phyloP scores from a whole-genome alignment of 768 basidiomycete genomes.

The Neoboletus subvelutipes region DNA sequence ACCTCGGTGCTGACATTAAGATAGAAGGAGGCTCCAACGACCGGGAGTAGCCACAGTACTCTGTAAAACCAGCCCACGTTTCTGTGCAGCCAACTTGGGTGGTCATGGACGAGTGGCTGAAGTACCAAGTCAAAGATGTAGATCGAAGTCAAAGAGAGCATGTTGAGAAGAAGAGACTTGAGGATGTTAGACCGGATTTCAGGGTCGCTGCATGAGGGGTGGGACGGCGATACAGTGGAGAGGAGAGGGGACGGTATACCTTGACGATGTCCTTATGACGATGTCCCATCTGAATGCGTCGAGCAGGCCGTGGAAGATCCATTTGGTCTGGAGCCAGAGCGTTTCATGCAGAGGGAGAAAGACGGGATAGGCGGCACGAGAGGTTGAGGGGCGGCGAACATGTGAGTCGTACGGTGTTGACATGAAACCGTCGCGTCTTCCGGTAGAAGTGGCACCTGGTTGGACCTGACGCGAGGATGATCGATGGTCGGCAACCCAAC shows the following conservation, averaged over 20 bases:
- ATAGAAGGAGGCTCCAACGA: constrained; percentile 74
- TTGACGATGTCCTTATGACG: constrained; percentile 54
- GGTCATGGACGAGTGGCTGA: constrained; percentile 61
- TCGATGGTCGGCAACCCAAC: constrained; percentile 13
- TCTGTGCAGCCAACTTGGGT: constrained; percentile 64
- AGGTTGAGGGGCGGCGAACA: constrained; percentile 25
- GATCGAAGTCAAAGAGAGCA: constrained; percentile 67
- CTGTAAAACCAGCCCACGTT: constrained; percentile 79
- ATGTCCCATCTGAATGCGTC: constrained; percentile 76
- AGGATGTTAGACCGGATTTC: constrained; percentile 73
- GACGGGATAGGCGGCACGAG: constrained; percentile 61
- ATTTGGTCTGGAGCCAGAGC: constrained; percentile 55
- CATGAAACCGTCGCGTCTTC: constrained; percentile 18
- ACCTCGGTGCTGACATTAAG: constrained; percentile 62
- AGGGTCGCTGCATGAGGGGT: constrained; percentile 51
- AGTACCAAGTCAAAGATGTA: constrained; percentile 75
- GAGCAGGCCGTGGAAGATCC: constrained; percentile 56
- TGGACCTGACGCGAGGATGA: background rate
- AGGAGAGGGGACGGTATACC: constrained; percentile 41
- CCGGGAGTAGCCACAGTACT: constrained; percentile 75
- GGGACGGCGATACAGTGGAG: constrained; percentile 7
- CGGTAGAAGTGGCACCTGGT: background rate
- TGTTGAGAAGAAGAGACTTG: constrained; percentile 75
- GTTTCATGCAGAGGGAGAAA: constrained; percentile 69
- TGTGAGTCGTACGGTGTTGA: constrained; percentile 10